A percentile compares a stretch with the other conserved stretches of the same genome.
Conservation (phyloP, 305 asterid species). For the Fraxinus angustifolia region DNA sequence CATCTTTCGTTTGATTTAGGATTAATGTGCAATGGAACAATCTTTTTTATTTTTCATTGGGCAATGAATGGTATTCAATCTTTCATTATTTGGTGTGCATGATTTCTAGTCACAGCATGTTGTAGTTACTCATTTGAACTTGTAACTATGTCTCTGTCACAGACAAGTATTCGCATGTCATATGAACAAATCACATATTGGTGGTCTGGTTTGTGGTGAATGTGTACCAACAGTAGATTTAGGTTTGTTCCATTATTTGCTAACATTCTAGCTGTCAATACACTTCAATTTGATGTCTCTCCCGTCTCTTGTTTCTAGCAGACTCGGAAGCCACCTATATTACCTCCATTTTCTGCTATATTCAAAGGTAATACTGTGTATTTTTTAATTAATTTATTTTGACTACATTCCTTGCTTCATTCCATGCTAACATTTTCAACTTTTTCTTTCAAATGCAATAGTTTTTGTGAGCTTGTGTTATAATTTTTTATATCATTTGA, state of each 20-base stretch:
- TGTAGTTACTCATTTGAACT: conserved; percentile 1
- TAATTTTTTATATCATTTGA: not conserved
- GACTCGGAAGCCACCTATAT: conserved; percentile 85
- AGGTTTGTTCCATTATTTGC: conserved; percentile 8
- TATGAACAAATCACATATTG: not conserved
- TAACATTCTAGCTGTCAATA: conserved; percentile 5
- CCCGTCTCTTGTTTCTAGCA: conserved; percentile 31
- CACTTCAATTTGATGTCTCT: conserved; percentile 18
- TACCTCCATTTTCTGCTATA: conserved; percentile 83
- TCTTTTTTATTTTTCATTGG: conserved; percentile 9
- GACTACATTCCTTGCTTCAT: not conserved
- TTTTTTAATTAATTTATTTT: not conserved
- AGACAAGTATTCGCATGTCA: not conserved
- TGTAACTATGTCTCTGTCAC: not conserved
- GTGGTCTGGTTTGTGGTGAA: not conserved
- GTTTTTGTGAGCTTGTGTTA: not conserved
- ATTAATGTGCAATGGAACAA: not conserved
- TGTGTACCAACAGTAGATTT: not conserved
- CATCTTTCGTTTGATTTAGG: not conserved
- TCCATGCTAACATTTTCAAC: not conserved
- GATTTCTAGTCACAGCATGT: not conserved
- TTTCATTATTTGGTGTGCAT: not conserved
- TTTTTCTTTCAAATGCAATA: not conserved
- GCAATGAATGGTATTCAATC: not conserved
- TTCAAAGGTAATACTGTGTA: conserved; percentile 47